Percentiles rank a stretch among this genome's conserved stretches.
Conservation (phyloP, 225 moss, liverwort and hornwort species). For the Pleurozium schreberi region DNA sequence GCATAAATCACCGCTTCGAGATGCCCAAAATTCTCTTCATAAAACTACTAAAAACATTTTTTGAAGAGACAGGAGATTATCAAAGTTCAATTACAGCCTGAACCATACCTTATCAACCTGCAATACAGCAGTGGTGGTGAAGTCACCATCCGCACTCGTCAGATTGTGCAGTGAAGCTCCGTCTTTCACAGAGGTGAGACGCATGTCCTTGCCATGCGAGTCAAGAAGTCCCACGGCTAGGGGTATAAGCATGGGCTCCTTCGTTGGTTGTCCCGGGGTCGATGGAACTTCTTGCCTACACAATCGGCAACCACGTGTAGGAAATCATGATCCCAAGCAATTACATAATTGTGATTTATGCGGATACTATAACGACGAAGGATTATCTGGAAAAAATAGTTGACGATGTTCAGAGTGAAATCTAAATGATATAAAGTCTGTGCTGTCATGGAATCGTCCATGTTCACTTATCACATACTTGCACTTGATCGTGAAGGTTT, state of each 20-base stretch:
- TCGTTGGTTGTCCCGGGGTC: conserved; percentile 80
- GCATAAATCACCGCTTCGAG: neutral
- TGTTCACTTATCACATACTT: conserved; percentile 29
- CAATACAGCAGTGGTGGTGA: conserved; percentile 66
- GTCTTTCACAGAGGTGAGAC: conserved; percentile 54
- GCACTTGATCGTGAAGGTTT: conserved; percentile 68
- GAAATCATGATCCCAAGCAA: neutral
- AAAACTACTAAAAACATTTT: neutral
- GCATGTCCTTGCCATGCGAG: conserved; percentile 60
- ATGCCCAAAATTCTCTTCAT: neutral
- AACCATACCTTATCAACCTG: conserved; percentile 53
- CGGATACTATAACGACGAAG: neutral
- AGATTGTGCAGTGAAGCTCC: conserved; percentile 50
- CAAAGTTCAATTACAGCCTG: neutral
- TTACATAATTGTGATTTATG: neutral
- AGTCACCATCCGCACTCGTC: conserved; percentile 51
- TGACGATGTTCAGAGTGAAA: neutral
- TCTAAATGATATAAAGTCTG: neutral
- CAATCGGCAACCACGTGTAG: neutral
- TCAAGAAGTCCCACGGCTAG: conserved; percentile 69
- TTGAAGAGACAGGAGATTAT: neutral
- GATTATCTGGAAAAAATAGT: neutral
- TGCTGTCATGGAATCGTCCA: neutral
- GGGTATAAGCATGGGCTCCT: conserved; percentile 85
- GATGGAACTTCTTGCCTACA: conserved; percentile 70